Percentiles rank a stretch among this genome's conserved stretches.
These are phyloP conservation scores for Balansia obtecta DNA, from an alignment of 2,329 filamentous ascomycete genomes.

Conservation along the genomic window DNA sequence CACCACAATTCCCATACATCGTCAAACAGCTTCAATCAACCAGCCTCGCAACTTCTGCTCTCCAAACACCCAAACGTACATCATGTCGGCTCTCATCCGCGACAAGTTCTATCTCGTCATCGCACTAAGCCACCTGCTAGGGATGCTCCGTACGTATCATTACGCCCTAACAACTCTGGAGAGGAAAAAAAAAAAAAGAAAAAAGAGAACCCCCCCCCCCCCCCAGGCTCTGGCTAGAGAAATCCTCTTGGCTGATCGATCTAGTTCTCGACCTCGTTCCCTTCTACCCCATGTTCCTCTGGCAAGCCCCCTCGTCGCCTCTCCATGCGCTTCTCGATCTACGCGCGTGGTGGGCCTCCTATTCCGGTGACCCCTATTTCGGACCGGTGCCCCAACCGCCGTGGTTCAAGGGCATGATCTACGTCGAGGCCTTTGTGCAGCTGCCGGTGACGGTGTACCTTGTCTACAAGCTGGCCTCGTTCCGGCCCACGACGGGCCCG, in stretches of 20 bases:
- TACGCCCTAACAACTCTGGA: too few species aligned
- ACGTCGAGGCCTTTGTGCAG: conserved; percentile 36
- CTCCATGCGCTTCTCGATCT: conserved; percentile 34
- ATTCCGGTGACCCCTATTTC: conserved; percentile 43
- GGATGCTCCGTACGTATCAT: conserved; percentile 26
- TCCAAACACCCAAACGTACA: not conserved
- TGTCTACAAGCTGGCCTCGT: conserved; percentile 24
- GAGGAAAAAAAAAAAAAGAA: too few species aligned
- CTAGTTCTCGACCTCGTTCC: conserved; percentile 41
- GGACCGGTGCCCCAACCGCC: conserved; percentile 22
- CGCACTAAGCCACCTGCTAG: conserved; percentile 20
- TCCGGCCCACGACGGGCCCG: conserved; percentile 22
- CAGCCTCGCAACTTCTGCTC: too few species aligned
- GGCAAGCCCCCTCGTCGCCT: conserved; percentile 26
- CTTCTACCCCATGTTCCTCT: conserved; percentile 37
- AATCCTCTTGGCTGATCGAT: not conserved
- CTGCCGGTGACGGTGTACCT: conserved; percentile 39
- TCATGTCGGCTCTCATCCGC: conserved; percentile 10
- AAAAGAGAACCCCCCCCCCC: too few species aligned
- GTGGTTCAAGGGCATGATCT: conserved; percentile 40
- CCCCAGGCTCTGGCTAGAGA: too few species aligned
- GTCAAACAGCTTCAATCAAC: too few species aligned
- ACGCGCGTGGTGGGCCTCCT: conserved; percentile 32
- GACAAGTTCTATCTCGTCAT: conserved; percentile 25
- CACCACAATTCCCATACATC: too few species aligned